phyloP scores from a whole-genome alignment of 2,329 filamentous ascomycete genomes.

The Epichloe sibirici region DNA sequence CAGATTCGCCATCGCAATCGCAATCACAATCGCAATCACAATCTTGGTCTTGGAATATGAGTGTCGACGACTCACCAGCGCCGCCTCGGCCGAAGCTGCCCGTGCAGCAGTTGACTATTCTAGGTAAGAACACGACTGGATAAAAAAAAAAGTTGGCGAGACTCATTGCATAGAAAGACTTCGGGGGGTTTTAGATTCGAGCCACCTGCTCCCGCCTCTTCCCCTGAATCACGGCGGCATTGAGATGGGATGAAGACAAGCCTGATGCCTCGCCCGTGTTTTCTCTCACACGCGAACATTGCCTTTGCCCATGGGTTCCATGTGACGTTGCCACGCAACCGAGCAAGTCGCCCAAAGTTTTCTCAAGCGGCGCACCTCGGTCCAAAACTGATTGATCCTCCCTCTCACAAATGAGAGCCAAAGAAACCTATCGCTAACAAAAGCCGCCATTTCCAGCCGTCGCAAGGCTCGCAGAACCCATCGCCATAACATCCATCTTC shows the following conservation, averaged over 20 bases:
- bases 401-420: not conserved
- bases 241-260: not conserved
- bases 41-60: slow-evolving; percentile 2
- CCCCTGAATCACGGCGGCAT: not conserved
- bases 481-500: slow-evolving; percentile 59
- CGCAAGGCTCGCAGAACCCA: slow-evolving; percentile 66
- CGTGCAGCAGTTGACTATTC: slow-evolving; percentile 61
- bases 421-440: not conserved
- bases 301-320: not conserved
- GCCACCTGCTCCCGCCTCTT: not conserved
- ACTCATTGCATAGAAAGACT: not conserved
- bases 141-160: not conserved
- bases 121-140: slow-evolving; percentile 42
- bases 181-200: not conserved
- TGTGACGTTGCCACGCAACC: not conserved
- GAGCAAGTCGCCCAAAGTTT: not conserved
- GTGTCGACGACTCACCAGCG: not conserved
- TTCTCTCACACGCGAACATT: not conserved
- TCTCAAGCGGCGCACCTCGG: not conserved
- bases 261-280: too few species aligned
- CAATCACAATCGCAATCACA: not conserved
- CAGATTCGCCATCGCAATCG: not conserved
- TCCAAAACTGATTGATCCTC: too few species aligned
- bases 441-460: slow-evolving; percentile 38
- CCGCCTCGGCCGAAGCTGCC: slow-evolving; percentile 50